Evolutionary conservation across 768 basidiomycete species (phyloP).

Genomic region (Flagelloscypha sp.): DNA sequence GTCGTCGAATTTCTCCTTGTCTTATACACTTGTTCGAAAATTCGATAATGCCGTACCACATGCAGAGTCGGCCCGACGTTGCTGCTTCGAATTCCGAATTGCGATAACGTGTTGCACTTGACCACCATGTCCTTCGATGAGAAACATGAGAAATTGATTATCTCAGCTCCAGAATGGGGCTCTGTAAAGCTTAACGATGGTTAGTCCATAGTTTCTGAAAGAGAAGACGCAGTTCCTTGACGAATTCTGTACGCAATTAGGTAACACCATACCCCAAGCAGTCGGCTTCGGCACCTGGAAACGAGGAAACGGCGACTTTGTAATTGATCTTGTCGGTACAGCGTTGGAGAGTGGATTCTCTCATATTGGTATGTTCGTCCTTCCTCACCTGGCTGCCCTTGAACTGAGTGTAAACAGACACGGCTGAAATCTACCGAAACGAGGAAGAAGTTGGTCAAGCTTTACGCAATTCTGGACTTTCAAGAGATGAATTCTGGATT

Average conservation of each 20-base stretch:
- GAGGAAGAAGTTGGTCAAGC: constrained; percentile 49
- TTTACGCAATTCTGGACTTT: constrained; percentile 46
- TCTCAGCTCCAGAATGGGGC: too few species aligned
- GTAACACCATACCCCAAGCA: constrained; percentile 36
- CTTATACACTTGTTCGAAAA: too few species aligned
- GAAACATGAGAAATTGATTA: too few species aligned
- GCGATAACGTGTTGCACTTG: too few species aligned
- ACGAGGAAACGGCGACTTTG: constrained; percentile 45
- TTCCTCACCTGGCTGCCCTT: too few species aligned
- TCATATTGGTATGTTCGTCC: constrained; percentile 44
- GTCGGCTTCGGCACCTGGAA: constrained; percentile 63
- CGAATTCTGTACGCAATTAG: constrained; percentile 18
- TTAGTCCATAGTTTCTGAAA: constrained; percentile 15
- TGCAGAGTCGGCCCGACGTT: too few species aligned
- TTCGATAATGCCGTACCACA: too few species aligned
- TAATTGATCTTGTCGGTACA: constrained; percentile 50
- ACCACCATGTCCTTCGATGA: too few species aligned
- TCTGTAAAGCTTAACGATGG: constrained; percentile 53
- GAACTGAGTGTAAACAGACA: constrained; percentile 42
- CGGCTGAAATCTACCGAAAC: constrained; percentile 54
- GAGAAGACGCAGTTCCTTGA: not conserved
- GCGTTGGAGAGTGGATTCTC: constrained; percentile 53
- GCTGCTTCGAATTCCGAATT: too few species aligned
- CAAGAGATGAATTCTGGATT: constrained; percentile 50
- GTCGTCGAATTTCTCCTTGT: too few species aligned